A percentile compares a stretch with the other conserved stretches of the same genome.
These are phyloP conservation scores for Chalciporus chontae DNA, from an alignment of 768 basidiomycete genomes.

Conservation along the genomic window DNA sequence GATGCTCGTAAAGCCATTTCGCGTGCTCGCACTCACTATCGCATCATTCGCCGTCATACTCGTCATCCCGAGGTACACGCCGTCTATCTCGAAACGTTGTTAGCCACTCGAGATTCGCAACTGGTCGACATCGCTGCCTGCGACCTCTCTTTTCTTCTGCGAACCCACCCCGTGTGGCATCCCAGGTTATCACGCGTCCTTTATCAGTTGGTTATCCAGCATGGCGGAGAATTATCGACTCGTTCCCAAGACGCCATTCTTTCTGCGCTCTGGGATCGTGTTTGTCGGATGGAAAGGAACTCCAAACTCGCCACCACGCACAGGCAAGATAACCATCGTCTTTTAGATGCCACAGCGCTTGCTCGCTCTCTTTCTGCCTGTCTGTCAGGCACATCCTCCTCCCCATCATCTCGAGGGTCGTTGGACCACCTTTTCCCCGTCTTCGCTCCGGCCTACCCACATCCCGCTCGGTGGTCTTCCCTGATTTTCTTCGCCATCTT, in stretches of 20 bases:
- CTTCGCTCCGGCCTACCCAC: constrained; percentile 30
- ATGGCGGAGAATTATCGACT: constrained; percentile 23
- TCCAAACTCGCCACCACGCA: too few relatives aligned
- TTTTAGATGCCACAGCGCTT: constrained; percentile 7
- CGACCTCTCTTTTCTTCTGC: constrained; percentile 34
- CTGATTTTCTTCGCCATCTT: constrained; percentile 38
- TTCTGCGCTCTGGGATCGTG: constrained; percentile 34
- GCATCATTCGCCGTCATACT: constrained; percentile 35
- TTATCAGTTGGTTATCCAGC: constrained; percentile 36
- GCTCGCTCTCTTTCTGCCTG: constrained; percentile 13
- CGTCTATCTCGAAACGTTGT: constrained; percentile 43
- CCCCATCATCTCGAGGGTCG: background rate
- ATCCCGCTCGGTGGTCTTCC: constrained; percentile 41
- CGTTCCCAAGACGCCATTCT: constrained; percentile 34
- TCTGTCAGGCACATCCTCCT: constrained; percentile 7
- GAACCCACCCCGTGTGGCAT: constrained; percentile 31
- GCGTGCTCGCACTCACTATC: constrained; percentile 41
- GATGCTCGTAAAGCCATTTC: constrained; percentile 15
- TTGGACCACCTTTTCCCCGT: constrained; percentile 8
- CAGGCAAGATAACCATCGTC: background rate
- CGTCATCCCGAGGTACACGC: constrained; percentile 42
- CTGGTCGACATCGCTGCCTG: constrained; percentile 32
- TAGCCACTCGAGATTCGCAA: constrained; percentile 26
- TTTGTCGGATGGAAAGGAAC: constrained; percentile 5
- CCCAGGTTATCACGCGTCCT: constrained; percentile 38